phyloP scores from a whole-genome alignment of 1,139 yeast species.

The Yamadazyma kanchanaburiensis region DNA sequence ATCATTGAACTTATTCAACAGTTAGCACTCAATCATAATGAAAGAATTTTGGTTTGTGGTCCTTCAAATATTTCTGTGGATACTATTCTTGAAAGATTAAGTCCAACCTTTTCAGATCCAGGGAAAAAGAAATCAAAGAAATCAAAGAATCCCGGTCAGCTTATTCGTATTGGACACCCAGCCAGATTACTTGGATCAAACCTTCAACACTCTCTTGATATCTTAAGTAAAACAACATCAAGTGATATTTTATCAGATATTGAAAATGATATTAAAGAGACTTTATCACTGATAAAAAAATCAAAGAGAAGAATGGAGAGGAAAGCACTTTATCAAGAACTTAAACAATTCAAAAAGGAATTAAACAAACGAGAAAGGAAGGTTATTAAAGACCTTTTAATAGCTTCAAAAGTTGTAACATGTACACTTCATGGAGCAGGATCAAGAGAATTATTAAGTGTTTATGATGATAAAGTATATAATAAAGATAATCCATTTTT shows the following conservation, averaged over 20 bases:
- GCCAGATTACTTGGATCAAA: constrained; percentile 70
- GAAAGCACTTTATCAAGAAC: constrained; percentile 62
- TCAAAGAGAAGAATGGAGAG: constrained; percentile 64
- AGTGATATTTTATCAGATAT: constrained; percentile 68
- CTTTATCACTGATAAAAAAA: constrained; percentile 59
- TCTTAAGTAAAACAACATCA: constrained; percentile 54
- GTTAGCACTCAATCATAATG: constrained; percentile 50
- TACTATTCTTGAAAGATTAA: constrained; percentile 77
- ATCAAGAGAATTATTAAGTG: constrained; percentile 56
- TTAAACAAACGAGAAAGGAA: constrained; percentile 63
- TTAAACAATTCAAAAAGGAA: constrained; percentile 69
- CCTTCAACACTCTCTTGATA: constrained; percentile 72
- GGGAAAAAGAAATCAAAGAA: constrained; percentile 16
- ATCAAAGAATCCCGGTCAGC: constrained; percentile 20
- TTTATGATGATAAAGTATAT: constrained; percentile 28
- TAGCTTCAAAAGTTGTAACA: constrained; percentile 65
- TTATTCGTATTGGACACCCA: constrained; percentile 89
- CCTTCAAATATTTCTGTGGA: constrained; percentile 96
- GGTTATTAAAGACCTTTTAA: constrained; percentile 56
- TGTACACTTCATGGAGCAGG: constrained; percentile 90
- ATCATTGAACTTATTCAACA: constrained; percentile 82
- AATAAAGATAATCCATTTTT: constrained; percentile 43
- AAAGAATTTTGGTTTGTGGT: constrained; percentile 84
- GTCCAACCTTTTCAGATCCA: constrained; percentile 26
- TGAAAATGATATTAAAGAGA: constrained; percentile 63